A percentile compares a stretch with the other conserved stretches of the same genome.
phyloP scores from a whole-genome alignment of 2,329 filamentous ascomycete species.

The Parascedosporium putredinis region DNA sequence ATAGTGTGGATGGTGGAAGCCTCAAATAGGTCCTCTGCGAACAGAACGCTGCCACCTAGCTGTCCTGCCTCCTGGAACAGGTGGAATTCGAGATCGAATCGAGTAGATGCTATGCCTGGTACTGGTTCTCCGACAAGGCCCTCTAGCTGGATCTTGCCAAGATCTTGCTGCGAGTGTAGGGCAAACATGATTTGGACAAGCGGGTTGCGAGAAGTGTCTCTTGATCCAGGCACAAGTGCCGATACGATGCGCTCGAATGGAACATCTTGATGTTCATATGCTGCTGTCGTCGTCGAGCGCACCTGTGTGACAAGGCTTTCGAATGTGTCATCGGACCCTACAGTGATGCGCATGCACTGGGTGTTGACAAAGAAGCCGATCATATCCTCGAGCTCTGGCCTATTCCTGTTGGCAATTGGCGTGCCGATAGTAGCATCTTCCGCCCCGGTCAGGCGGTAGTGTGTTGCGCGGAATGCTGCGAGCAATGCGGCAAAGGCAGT shows the following conservation, averaged over 20 bases:
- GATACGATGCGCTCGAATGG: constrained; percentile 16
- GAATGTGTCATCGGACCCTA: constrained; percentile 12
- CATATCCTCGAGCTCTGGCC: constrained; percentile 8
- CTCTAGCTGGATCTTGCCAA: constrained; percentile 2
- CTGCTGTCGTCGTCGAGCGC: constrained; percentile 3
- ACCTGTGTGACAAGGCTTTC: constrained; percentile 13
- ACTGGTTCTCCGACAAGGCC: neutral
- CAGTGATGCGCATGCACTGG: constrained; percentile 14
- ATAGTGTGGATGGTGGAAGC: constrained; percentile 12
- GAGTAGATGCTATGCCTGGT: neutral
- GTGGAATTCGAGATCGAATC: constrained; percentile 22
- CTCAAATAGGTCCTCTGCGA: constrained; percentile 14
- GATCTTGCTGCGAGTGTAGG: constrained; percentile 14
- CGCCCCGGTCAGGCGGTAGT: constrained; percentile 17
- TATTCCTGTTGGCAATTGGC: constrained; percentile 4
- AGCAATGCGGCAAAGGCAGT: constrained; percentile 12
- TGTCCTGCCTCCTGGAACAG: constrained; percentile 33
- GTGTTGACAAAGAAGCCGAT: constrained; percentile 9
- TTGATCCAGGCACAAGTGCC: constrained; percentile 2
- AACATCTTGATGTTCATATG: constrained; percentile 16
- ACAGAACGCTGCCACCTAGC: constrained; percentile 41
- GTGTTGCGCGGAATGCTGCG: constrained; percentile 16
- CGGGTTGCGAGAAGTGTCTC: constrained; percentile 11
- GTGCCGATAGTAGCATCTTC: constrained; percentile 16
- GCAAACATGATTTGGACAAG: constrained; percentile 14